Evolutionary conservation across 176 grass and related monocot genomes (phyloP), one percentile per base, ranked within the genome.

Genomic region (Neostapfia colusana): DNA sequence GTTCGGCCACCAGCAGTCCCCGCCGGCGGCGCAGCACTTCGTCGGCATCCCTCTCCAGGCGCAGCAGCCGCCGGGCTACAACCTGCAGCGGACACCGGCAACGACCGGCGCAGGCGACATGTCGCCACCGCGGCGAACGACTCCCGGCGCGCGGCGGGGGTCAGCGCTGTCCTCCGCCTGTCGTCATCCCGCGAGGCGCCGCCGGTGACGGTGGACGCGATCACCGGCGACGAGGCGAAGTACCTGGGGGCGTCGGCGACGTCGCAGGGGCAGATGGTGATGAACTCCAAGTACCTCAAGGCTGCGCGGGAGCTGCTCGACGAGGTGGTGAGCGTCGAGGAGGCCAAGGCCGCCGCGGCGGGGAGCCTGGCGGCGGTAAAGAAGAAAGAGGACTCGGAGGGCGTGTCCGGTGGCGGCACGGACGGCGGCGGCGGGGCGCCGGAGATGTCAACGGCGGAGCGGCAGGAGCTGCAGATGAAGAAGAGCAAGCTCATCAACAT

Each of bases 401-500:
- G 81, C 21, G n/a, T 70, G 38, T 77, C 45, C 15, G 64, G 79
- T 3, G 80, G 83, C 40, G 83, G 69, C n/a, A 85, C 61, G 46
- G 86, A 83, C 57, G 80, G 70, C 28, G 70, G 72, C n/a, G 18
- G 89, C 17, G 35, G 58, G 7, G 44, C 45, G 3, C 35, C 55
- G 2, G 95, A 99, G 83, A 74, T 99, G 55, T 84, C 92, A 5
- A 92, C 96, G 27, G 96, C 96, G 4, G 96, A 95, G 83, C 79
- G 89, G 79, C 96, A 99, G 76, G 96, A 99, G 87, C 69, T 92
- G 58, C 92, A 95, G 87, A 95, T 99, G 96, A 99, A 99, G 96
- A 99, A 99, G 90, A 88, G 89, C 65, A 99, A 99, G 81, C 96
- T 99, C 45, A 76, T 89, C 71, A 95, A 99, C 69, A 95, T 99